phyloP scores from a whole-genome alignment of 2,329 filamentous ascomycete genomes.

The Plectosphaerella cucumerina region DNA sequence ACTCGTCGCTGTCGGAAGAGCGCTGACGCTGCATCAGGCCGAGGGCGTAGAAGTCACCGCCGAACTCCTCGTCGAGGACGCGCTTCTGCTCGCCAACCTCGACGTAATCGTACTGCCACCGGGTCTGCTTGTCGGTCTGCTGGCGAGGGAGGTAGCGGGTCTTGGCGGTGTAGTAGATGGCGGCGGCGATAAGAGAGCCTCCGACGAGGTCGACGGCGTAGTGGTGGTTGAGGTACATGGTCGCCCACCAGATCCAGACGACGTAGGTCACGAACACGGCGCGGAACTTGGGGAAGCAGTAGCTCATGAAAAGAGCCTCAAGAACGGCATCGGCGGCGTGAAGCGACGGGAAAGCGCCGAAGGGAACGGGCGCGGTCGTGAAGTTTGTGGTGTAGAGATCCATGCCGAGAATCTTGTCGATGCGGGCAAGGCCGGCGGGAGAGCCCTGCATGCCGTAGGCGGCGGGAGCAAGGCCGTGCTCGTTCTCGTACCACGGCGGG shows the following conservation, averaged over 20 bases:
- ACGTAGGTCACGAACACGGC: conserved; percentile 79
- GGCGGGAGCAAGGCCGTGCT: conserved; percentile 84
- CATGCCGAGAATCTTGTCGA: conserved; percentile 85
- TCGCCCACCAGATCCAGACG: conserved; percentile 96
- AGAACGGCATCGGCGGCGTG: conserved; percentile 87
- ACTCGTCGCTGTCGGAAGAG: conserved; percentile 72
- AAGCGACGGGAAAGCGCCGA: conserved; percentile 90
- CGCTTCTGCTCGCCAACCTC: conserved; percentile 66
- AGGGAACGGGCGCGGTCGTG: conserved; percentile 84
- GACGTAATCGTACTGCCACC: conserved; percentile 95
- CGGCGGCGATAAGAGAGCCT: conserved; percentile 72
- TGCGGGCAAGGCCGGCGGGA: conserved; percentile 81
- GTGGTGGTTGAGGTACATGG: conserved; percentile 97
- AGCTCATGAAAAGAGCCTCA: conserved; percentile 88
- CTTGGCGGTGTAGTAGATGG: conserved; percentile 79
- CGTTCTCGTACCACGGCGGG: conserved; percentile 94
- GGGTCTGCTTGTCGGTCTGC: conserved; percentile 78
- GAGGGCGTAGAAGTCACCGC: conserved; percentile 41
- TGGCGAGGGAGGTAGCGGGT: conserved; percentile 76
- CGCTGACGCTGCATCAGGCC: conserved; percentile 38
- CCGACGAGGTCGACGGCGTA: conserved; percentile 92
- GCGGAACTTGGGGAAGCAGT: conserved; percentile 81
- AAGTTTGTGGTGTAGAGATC: conserved; percentile 93
- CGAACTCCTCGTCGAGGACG: conserved; percentile 40
- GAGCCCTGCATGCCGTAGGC: conserved; percentile 90